Conservation (phyloP, 1,139 yeast species). For the Kurtzmaniella quercitrusa region DNA sequence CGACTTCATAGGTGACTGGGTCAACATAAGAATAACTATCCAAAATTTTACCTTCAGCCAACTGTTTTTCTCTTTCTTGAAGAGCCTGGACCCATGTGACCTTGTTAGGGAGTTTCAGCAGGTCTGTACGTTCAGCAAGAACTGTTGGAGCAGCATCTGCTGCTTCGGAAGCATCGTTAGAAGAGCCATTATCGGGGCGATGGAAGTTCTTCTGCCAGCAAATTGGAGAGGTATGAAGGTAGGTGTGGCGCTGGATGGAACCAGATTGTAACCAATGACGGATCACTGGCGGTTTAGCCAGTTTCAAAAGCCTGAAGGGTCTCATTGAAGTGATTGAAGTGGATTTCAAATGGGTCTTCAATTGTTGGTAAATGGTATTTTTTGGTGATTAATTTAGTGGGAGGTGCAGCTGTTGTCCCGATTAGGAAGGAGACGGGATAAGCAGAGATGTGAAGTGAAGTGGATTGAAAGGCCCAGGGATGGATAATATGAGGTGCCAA, state of each 20-base stretch:
- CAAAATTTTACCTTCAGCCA: slow-evolving; percentile 63
- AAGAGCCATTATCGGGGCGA: slow-evolving; percentile 36
- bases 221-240: neutral
- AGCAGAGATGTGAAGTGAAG: neutral
- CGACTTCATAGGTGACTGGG: slow-evolving; percentile 66
- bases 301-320: neutral
- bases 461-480: too few relatives aligned
- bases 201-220: slow-evolving; percentile 21
- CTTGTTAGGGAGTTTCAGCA: slow-evolving; percentile 40
- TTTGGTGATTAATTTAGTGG: too few relatives aligned
- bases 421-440: neutral
- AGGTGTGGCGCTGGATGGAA: neutral
- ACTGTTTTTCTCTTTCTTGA: slow-evolving; percentile 66
- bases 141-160: slow-evolving; percentile 70
- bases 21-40: slow-evolving; percentile 69
- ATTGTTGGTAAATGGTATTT: too few relatives aligned
- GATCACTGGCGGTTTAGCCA: neutral
- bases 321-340: too few relatives aligned
- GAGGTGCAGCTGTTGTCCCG: neutral
- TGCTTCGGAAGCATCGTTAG: slow-evolving; percentile 48
- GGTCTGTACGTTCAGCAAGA: slow-evolving; percentile 46
- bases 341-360: too few relatives aligned
- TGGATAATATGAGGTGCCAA: too few relatives aligned
- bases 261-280: too few relatives aligned
- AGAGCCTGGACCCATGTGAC: slow-evolving; percentile 86